Evolutionary conservation across 495 filamentous ascomycete genomes (phyloP).

Genomic region (Podospora conica): DNA sequence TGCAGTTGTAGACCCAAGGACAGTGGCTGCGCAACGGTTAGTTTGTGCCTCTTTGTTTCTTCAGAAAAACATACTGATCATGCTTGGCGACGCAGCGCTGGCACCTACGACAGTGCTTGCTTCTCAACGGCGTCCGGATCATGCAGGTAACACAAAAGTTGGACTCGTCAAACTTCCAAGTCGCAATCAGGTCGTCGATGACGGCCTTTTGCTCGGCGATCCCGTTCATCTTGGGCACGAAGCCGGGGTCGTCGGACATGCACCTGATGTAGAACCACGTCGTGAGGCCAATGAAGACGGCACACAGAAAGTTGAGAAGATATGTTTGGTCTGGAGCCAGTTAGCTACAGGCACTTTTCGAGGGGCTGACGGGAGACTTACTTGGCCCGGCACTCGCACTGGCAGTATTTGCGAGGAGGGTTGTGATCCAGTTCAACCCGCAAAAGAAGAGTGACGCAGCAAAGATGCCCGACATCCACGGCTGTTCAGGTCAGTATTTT

Average conservation of each 20-base stretch:
- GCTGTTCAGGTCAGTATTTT: slow-evolving; percentile 42
- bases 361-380: background rate
- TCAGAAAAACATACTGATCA: slow-evolving; percentile 70
- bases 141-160: slow-evolving; percentile 94
- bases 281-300: slow-evolving; percentile 55
- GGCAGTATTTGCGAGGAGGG: slow-evolving; percentile 61
- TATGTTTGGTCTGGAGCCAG: slow-evolving; percentile 42
- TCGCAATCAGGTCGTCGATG: slow-evolving; percentile 73
- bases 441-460: slow-evolving; percentile 79
- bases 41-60: slow-evolving; percentile 7
- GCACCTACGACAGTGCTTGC: slow-evolving; percentile 91
- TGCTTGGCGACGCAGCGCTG: slow-evolving; percentile 91
- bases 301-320: slow-evolving; percentile 70
- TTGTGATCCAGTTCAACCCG: slow-evolving; percentile 65
- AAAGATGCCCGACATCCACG: slow-evolving; percentile 90
- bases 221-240: slow-evolving; percentile 85
- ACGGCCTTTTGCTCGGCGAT: slow-evolving; percentile 79
- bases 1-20: slow-evolving; percentile 95
- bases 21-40: slow-evolving; percentile 73
- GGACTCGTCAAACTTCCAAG: slow-evolving; percentile 86
- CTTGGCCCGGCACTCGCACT: slow-evolving; percentile 24
- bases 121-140: slow-evolving; percentile 82
- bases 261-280: slow-evolving; percentile 79
- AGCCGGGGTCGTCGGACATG: slow-evolving; percentile 87
- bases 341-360: background rate